Conservation (phyloP, 768 basidiomycete genomes). For the Baorangia bicolor region DNA sequence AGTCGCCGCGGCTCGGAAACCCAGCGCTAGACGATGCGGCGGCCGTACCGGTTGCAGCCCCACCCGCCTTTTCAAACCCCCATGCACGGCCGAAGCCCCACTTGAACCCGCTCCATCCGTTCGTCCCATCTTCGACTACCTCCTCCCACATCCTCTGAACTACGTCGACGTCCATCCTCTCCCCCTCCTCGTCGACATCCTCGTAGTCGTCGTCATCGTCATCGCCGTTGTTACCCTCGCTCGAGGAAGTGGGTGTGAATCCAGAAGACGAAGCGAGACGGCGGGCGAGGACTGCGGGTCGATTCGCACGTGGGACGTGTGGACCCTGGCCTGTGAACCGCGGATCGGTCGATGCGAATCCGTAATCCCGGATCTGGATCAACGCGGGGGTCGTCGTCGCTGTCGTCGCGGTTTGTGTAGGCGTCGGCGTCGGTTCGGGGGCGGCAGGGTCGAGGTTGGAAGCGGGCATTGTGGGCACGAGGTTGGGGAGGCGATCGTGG, state of each 20-base stretch:
- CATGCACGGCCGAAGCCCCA: slow-evolving; percentile 43
- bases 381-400: slow-evolving; percentile 2
- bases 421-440: not conserved
- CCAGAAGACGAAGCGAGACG: slow-evolving; percentile 26
- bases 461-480: not conserved
- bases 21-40: slow-evolving; percentile 1
- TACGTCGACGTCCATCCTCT: not conserved
- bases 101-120: slow-evolving; percentile 42
- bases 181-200: slow-evolving; percentile 10
- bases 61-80: slow-evolving; percentile 24
- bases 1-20: slow-evolving; percentile 42
- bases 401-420: not conserved
- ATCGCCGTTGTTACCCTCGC: slow-evolving; percentile 11
- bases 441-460: not conserved
- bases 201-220: slow-evolving; percentile 5
- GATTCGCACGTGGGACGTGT: slow-evolving; percentile 40
- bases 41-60: not conserved
- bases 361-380: slow-evolving; percentile 53
- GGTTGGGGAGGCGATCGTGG: not conserved
- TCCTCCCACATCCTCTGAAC: slow-evolving; percentile 20
- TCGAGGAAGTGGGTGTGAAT: slow-evolving; percentile 6
- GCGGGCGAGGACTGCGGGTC: slow-evolving; percentile 29
- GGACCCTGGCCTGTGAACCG: slow-evolving; percentile 45
- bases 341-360: slow-evolving; percentile 40
- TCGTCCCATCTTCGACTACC: slow-evolving; percentile 25